Conservation (phyloP, 2,329 filamentous ascomycete genomes). For the Epichloe coenophiala region DNA sequence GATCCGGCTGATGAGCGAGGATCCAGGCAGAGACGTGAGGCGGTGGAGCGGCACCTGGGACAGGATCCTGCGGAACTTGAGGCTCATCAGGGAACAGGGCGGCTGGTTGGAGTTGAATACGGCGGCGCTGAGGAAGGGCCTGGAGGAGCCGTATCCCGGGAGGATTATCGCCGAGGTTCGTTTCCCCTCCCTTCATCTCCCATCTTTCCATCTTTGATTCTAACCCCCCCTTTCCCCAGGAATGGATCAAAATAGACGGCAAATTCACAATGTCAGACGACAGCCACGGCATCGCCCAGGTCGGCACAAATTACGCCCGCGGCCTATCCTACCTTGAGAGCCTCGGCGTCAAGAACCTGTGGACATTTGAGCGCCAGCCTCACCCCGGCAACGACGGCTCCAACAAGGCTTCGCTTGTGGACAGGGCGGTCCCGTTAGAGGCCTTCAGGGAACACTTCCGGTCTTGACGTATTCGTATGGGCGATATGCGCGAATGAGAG, state of each 20-base stretch:
- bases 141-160: slow-evolving; percentile 80
- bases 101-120: slow-evolving; percentile 86
- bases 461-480: background rate
- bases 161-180: slow-evolving; percentile 59
- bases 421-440: slow-evolving; percentile 29
- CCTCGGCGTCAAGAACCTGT: slow-evolving; percentile 51
- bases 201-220: background rate
- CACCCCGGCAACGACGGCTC: slow-evolving; percentile 16
- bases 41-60: slow-evolving; percentile 56
- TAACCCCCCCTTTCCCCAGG: slow-evolving; percentile 26
- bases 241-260: slow-evolving; percentile 60
- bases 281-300: slow-evolving; percentile 76
- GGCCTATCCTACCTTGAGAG: slow-evolving; percentile 57
- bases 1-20: slow-evolving; percentile 63
- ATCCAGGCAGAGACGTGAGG: slow-evolving; percentile 48
- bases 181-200: slow-evolving; percentile 12
- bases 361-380: slow-evolving; percentile 33
- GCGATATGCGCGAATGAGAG: too few species aligned
- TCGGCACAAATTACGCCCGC: slow-evolving; percentile 70
- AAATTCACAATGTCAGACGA: slow-evolving; percentile 89
- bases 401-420: slow-evolving; percentile 23
- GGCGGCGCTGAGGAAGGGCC: slow-evolving; percentile 73
- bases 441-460: slow-evolving; percentile 23
- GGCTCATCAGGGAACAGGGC: slow-evolving; percentile 55
- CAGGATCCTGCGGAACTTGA: slow-evolving; percentile 60